Evolutionary conservation across 495 filamentous ascomycete species (phyloP), one percentile per base, ranked within the genome.

Genomic region (Penicillium flavigenum): DNA sequence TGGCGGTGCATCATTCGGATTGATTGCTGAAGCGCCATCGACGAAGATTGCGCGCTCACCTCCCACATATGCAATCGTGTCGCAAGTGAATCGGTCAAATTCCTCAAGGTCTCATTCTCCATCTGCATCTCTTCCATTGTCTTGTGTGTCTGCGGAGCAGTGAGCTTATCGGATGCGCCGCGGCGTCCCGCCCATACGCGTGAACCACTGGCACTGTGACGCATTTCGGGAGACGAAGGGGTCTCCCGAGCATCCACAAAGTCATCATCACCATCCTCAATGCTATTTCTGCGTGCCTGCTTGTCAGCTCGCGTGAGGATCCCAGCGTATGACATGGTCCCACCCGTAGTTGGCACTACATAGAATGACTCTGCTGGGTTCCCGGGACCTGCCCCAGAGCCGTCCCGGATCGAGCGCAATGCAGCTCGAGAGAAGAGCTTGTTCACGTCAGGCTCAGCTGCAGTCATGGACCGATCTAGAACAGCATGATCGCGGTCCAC

Each of bases 201-300:
- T 2, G 59, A 55, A 44, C 56, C 50, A 48, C 61, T 76, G 27
- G 56, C 63, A 52, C 61, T 74, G 42, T 71, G 76, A 26, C 71
- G 74, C 57, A 80, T 60, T 55, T 79, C 76, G 2, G 81, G 81
- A 1, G 77, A 79, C 1, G 76, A 63, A 5, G 80, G 84, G 0
- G 84, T 86, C 69, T 96, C 91, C n/a, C 83, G 79, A 2, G 92
- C 92, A 69, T 96, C 92, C 16, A 96, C 80, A 67, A 96, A 96
- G 56, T 90, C 88, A 20, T 91, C 85, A 31, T 90, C 87, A n/a
- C 81, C 82, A 6, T 84, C 77, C 4, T 86, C 83, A 4, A 80
- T 58, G 44, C 70, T 75, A 51, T 69, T 72, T 39, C 72, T 54
- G 44, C 76, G 72, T 61, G 80, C 74, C 75, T 86, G 87, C 51